Evolutionary conservation across 805 yeast species (phyloP).

Genomic region (Saturnispora kantuleensis): DNA sequence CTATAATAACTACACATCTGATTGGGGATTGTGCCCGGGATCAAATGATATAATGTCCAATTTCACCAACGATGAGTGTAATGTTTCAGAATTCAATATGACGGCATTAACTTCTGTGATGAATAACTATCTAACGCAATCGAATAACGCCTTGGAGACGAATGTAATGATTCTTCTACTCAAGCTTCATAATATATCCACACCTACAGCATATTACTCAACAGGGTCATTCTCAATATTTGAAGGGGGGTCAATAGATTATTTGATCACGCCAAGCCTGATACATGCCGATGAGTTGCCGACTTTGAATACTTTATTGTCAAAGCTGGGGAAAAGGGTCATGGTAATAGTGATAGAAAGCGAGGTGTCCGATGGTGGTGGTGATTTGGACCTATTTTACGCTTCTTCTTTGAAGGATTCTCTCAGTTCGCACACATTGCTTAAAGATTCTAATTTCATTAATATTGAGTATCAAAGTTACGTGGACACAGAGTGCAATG

Average conservation of each 20-base stretch:
- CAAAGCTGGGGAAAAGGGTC: constrained; percentile 26
- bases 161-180: constrained; percentile 34
- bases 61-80: constrained; percentile 18
- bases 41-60: neutral
- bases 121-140: constrained; percentile 26
- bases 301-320: constrained; percentile 23
- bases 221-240: constrained; percentile 9
- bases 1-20: constrained; percentile 36
- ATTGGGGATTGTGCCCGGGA: constrained; percentile 51
- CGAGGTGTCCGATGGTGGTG: constrained; percentile 11
- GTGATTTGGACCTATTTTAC: constrained; percentile 7
- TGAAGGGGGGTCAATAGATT: neutral
- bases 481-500: neutral
- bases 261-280: constrained; percentile 4
- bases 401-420: neutral
- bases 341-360: constrained; percentile 28
- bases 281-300: constrained; percentile 6
- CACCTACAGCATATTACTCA: neutral
- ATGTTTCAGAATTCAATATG: constrained; percentile 15
- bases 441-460: neutral
- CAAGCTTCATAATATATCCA: constrained; percentile 24
- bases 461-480: neutral
- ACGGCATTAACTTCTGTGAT: constrained; percentile 23
- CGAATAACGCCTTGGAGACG: constrained; percentile 39
- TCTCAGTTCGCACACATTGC: neutral